Base-by-base conservation (phyloP, 345 rosid species). In the Populus euphratica region DNA sequence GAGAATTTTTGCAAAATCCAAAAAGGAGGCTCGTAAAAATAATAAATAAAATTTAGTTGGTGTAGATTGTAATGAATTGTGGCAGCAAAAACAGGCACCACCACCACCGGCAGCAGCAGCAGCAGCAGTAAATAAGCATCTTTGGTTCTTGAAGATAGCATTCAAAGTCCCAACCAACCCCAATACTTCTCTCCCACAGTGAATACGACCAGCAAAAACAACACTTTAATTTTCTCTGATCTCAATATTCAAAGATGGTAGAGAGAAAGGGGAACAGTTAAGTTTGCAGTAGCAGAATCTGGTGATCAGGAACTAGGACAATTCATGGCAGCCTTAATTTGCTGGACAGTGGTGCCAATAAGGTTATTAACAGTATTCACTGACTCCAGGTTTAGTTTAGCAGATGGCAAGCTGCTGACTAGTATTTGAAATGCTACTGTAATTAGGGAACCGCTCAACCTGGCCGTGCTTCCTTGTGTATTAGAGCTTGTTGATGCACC, bases 361-460 rank as follows among this genome's bases (percentile, higher is more conserved):
- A 96, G 90, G 90, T 88, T 90, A 83, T 96, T 93, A 72, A 96
- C 94, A 23, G 97, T 96, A 49, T 88, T 87, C 77, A 96, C 99
- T 6, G 99, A 96, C 86, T 96, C 99, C 90, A 93, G 69, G 85
- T 91, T 96, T 73, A 96, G 90, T 81, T 88, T 96, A 0, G 97
- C 94, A 1, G 97, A 88, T 54, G 98, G 99, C 82, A 90, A 76
- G 86, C 88, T 92, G 87, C 93, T 92, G 35, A 96, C 96, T 78
- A 92, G 85, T 80, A 96, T 96, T 87, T 96, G 99, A 81, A 96
- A 96, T 0, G 96, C 96, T 69, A 96, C 97, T 1, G 99, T 90
- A 23, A 96, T 87, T 77, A 96, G 84, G 8, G 97, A 92, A 41
- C 97, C 95, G 11, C 88, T 77, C 0, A 91, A 86, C 70, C 90